These are phyloP conservation scores for Colletotrichum sp. DNA, from an alignment of 2,329 filamentous ascomycete species.

Conservation along the genomic window DNA sequence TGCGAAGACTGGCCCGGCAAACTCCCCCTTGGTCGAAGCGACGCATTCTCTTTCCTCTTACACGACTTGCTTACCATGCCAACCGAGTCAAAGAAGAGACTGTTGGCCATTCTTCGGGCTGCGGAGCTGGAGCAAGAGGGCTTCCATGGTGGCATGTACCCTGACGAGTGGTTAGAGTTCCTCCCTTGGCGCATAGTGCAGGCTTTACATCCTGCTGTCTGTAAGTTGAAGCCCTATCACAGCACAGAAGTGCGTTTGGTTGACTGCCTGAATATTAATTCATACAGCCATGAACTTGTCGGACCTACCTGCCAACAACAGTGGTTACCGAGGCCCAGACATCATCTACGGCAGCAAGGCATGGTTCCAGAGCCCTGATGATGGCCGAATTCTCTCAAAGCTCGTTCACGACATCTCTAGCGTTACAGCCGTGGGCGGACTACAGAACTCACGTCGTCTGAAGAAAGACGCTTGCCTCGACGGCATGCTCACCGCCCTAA, in stretches of 20 bases:
- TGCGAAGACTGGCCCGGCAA: background rate
- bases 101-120: background rate
- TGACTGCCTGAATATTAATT: rapidly evolving
- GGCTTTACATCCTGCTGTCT: background rate
- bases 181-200: background rate
- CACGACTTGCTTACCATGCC: background rate
- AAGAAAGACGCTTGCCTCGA: background rate
- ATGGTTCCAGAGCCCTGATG: background rate
- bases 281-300: background rate
- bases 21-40: background rate
- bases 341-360: background rate
- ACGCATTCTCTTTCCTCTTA: background rate
- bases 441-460: rapidly evolving
- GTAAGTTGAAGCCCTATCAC: background rate
- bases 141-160: background rate
- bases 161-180: background rate
- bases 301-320: background rate
- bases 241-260: background rate
- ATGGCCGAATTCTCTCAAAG: background rate
- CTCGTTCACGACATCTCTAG: background rate
- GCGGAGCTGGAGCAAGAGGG: background rate
- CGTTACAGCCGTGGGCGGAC: rapidly evolving
- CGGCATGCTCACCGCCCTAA: background rate
- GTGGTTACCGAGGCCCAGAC: background rate
- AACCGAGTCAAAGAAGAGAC: background rate